These are phyloP conservation scores for Xylaria telfairii DNA, from an alignment of 495 filamentous ascomycete genomes.

Conservation along the genomic window DNA sequence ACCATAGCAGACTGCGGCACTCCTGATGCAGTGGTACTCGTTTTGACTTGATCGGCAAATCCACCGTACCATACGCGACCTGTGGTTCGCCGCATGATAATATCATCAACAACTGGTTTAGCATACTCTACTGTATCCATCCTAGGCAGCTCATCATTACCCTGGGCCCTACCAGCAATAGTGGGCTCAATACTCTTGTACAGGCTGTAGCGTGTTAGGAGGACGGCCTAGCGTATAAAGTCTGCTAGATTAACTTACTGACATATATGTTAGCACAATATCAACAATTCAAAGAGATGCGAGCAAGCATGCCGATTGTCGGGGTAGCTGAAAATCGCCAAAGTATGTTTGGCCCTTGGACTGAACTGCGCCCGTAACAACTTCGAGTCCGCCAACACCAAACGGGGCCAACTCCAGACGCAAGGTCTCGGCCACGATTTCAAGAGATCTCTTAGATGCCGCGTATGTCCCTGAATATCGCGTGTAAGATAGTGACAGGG, in stretches of 20 bases:
- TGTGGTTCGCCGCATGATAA: slow-evolving; percentile 19
- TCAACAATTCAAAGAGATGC: too few species aligned
- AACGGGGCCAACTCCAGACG: slow-evolving; percentile 50
- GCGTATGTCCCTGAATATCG: slow-evolving; percentile 42
- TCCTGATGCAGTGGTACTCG: slow-evolving; percentile 26
- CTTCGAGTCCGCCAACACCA: slow-evolving; percentile 48
- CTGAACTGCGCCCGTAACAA: slow-evolving; percentile 30
- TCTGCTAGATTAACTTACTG: too few species aligned
- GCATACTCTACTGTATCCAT: slow-evolving; percentile 29
- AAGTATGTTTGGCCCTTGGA: slow-evolving; percentile 31
- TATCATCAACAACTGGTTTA: slow-evolving; percentile 18
- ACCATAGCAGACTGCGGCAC: slow-evolving; percentile 31
- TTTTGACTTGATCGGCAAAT: slow-evolving; percentile 15
- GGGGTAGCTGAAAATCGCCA: slow-evolving; percentile 26
- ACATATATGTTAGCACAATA: too few species aligned
- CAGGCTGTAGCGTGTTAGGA: slow-evolving; percentile 1
- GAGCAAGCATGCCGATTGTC: slow-evolving; percentile 22
- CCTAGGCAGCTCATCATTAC: slow-evolving; percentile 18
- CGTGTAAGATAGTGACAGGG: too few species aligned
- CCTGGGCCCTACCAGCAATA: slow-evolving; percentile 21
- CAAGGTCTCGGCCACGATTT: slow-evolving; percentile 42
- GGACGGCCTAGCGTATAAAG: not conserved
- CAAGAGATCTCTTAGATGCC: slow-evolving; percentile 45
- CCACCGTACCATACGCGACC: slow-evolving; percentile 26
- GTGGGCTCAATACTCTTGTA: slow-evolving; percentile 30